Base-by-base conservation (phyloP, 805 yeast species). In the Lachancea quebecensis region DNA sequence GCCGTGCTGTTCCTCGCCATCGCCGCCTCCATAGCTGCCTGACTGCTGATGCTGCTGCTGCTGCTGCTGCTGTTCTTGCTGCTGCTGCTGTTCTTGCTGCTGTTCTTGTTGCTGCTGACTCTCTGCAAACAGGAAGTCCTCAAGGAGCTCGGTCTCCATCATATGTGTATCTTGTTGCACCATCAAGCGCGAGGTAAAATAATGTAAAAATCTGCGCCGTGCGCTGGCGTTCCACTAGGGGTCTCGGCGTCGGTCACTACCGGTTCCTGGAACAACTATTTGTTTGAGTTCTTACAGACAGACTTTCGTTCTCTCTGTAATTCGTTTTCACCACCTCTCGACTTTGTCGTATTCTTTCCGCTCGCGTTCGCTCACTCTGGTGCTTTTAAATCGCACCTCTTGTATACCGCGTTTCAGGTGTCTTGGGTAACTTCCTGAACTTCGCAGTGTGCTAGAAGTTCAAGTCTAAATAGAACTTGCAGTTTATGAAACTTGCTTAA, bases 121-220 rank as follows among this genome's bases (percentile, higher is more conserved):
- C 11, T 50, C 55, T 4, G 57, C 36, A 28, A 56, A 51, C 48
- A 57, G 48, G 35, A 60, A 56, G 8, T 55, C 59, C 21, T 61
- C 61, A 47, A 60, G 49, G 17, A 62, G 45, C 36, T 62, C 66
- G 6, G 54, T 44, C 28, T 57, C 61, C 31, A 51, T 35, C 46
- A 51, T 43, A 16, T 47, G 49, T 31, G 48, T 41, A 14, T 51
- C 54, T 11, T 44, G 47, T 35, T 35, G 37, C 35, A 18, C 12
- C 43, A 21, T 34, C 10, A 15, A 10, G 29, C 11, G 15, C 34
- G n/a, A 9, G n/a, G 14, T 10, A 7, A 36, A 10, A 8, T 10
- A 21, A 21, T 21, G 25, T 21, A 21, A 21, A 30, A 30, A 30
- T 30, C 14, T 30, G 33, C 14, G 33, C 14, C 14, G 9, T 5